These are phyloP conservation scores for Fragaria nilgerrensis DNA, from an alignment of 306 rosid species.

Conservation along the genomic window DNA sequence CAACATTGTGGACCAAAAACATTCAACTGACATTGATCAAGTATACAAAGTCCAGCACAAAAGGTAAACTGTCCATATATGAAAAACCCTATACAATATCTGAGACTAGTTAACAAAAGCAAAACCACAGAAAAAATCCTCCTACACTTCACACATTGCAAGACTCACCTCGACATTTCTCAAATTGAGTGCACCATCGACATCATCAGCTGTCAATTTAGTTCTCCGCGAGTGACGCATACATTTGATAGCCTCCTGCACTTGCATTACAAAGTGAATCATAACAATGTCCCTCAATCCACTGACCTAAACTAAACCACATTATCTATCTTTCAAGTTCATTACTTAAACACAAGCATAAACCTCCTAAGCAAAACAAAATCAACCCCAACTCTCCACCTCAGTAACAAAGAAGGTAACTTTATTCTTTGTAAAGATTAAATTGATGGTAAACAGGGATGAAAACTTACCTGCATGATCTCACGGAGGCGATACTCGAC, in stretches of 20 bases:
- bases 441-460: not conserved
- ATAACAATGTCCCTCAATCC: not conserved
- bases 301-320: not conserved
- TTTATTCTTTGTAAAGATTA: not conserved
- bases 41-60: not conserved
- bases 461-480: conserved; percentile 72
- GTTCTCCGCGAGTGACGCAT: conserved; percentile 92
- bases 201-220: conserved; percentile 69
- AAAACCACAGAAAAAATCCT: not conserved
- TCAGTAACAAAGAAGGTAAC: not conserved
- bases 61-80: not conserved
- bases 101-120: not conserved
- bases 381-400: not conserved
- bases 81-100: not conserved
- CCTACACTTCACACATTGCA: too few species aligned
- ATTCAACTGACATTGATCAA: not conserved
- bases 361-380: not conserved
- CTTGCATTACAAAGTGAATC: conserved; percentile 18
- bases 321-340: not conserved
- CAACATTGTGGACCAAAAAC: not conserved
- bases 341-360: not conserved
- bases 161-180: conserved; percentile 77
- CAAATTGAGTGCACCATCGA: conserved; percentile 77
- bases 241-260: conserved; percentile 92
- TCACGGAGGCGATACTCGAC: conserved; percentile 92